phyloP scores from a whole-genome alignment of 768 basidiomycete genomes.

The Hypsizygus marmoreus region DNA sequence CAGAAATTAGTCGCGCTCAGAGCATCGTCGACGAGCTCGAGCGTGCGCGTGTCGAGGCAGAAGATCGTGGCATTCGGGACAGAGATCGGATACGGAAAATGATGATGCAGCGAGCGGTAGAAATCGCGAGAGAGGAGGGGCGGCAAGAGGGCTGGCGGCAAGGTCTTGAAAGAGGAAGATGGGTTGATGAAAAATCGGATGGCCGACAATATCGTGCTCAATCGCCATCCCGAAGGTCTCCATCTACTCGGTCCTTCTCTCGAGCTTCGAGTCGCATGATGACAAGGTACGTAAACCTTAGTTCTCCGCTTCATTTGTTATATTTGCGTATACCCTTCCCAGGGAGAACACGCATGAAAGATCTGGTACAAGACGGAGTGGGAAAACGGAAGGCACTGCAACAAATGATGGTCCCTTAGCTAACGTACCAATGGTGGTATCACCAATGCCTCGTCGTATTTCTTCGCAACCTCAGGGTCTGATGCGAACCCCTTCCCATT shows the following conservation, averaged over 20 bases:
- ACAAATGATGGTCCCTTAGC: slow-evolving; percentile 16
- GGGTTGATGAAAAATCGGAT: slow-evolving; percentile 9
- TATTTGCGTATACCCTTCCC: no score
- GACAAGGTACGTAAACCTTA: no score
- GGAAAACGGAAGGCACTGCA: slow-evolving; percentile 20
- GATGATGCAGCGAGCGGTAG: slow-evolving; percentile 47
- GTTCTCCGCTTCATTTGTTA: no score
- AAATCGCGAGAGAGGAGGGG: slow-evolving; percentile 56
- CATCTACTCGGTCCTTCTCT: slow-evolving; percentile 12
- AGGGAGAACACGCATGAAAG: no score
- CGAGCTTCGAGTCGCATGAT: no score
- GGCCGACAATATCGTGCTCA: no score
- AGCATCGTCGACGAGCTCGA: slow-evolving; percentile 50
- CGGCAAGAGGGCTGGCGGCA: slow-evolving; percentile 52
- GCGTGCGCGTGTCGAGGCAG: slow-evolving; percentile 48
- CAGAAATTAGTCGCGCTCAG: slow-evolving; percentile 58
- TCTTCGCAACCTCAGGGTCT: slow-evolving; percentile 15
- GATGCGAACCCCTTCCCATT: slow-evolving; percentile 1
- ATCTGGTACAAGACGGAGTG: no score
- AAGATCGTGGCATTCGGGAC: slow-evolving; percentile 45
- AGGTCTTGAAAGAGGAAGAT: slow-evolving; percentile 37
- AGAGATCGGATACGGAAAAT: slow-evolving; percentile 48
- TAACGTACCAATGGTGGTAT: no score
- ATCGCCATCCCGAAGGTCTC: not conserved
- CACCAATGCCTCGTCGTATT: no score